Conservation (phyloP, 768 basidiomycete genomes). For the Lentinula boryana region DNA sequence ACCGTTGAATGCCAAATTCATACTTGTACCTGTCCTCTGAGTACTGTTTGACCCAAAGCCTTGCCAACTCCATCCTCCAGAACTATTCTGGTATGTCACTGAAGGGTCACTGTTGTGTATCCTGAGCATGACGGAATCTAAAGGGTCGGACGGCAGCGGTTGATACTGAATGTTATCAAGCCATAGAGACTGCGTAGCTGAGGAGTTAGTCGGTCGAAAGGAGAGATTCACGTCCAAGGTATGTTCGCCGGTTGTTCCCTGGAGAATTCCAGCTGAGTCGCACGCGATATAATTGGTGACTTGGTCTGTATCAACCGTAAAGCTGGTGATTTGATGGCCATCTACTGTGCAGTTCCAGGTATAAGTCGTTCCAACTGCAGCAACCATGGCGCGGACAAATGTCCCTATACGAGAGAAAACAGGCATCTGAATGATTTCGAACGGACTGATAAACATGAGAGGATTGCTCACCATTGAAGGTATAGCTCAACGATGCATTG, state of each 20-base stretch:
- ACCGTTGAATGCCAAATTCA: constrained; percentile 3
- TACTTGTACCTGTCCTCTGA: neutral
- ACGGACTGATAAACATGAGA: neutral
- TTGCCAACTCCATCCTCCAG: constrained; percentile 1
- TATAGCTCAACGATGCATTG: constrained; percentile 1
- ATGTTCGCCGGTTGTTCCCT: neutral
- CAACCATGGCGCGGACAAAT: neutral
- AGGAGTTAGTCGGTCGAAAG: neutral
- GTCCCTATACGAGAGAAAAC: neutral
- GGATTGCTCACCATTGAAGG: neutral
- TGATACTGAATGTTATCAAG: constrained; percentile 1
- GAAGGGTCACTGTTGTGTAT: constrained; percentile 5
- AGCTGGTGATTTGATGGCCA: neutral
- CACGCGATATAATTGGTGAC: constrained; percentile 3
- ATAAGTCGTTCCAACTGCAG: neutral
- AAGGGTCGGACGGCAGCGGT: neutral
- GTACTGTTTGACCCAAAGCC: neutral
- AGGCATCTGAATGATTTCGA: too few relatives aligned
- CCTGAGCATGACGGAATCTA: neutral
- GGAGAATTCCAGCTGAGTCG: neutral
- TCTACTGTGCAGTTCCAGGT: constrained; percentile 2
- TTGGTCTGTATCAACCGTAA: neutral
- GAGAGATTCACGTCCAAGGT: neutral
- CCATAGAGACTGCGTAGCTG: neutral
- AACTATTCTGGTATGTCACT: neutral